phyloP scores from a whole-genome alignment of 805 yeast genomes.

The Wickerhamomyces chambardii region DNA sequence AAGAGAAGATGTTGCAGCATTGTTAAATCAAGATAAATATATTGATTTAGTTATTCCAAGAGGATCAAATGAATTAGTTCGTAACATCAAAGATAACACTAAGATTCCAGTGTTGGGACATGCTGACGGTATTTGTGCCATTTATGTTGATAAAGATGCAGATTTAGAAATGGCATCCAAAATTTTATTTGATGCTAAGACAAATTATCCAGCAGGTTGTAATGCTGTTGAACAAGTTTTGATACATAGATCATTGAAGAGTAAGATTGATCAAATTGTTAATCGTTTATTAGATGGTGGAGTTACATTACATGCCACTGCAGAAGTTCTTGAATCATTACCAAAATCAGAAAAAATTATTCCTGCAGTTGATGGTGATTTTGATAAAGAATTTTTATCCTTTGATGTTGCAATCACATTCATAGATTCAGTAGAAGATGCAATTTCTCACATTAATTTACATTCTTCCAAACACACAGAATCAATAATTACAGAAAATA shows the following conservation, averaged over 20 bases:
- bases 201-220: slow-evolving; percentile 98
- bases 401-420: slow-evolving; percentile 71
- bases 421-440: slow-evolving; percentile 51
- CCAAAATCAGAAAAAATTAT: slow-evolving; percentile 22
- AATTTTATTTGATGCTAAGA: slow-evolving; percentile 79
- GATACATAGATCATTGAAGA: slow-evolving; percentile 37
- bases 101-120: slow-evolving; percentile 97
- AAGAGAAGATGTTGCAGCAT: slow-evolving; percentile 82
- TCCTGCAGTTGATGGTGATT: slow-evolving; percentile 56
- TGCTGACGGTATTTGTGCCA: slow-evolving; percentile 95
- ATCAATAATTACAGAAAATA: slow-evolving; percentile 73
- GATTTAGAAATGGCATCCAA: slow-evolving; percentile 70
- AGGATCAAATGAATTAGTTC: slow-evolving; percentile 91
- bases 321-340: slow-evolving; percentile 29
- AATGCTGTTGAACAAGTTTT: slow-evolving; percentile 90
- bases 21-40: slow-evolving; percentile 76
- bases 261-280: slow-evolving; percentile 25
- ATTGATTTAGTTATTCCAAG: slow-evolving; percentile 96
- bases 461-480: slow-evolving; percentile 98
- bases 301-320: slow-evolving; percentile 67
- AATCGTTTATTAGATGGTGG: slow-evolving; percentile 44
- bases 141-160: slow-evolving; percentile 72
- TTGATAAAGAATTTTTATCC: slow-evolving; percentile 76
- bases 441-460: slow-evolving; percentile 77
- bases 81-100: slow-evolving; percentile 76